Evolutionary conservation across 2,329 filamentous ascomycete species (phyloP).

Genomic region (Fusarium annulatum): DNA sequence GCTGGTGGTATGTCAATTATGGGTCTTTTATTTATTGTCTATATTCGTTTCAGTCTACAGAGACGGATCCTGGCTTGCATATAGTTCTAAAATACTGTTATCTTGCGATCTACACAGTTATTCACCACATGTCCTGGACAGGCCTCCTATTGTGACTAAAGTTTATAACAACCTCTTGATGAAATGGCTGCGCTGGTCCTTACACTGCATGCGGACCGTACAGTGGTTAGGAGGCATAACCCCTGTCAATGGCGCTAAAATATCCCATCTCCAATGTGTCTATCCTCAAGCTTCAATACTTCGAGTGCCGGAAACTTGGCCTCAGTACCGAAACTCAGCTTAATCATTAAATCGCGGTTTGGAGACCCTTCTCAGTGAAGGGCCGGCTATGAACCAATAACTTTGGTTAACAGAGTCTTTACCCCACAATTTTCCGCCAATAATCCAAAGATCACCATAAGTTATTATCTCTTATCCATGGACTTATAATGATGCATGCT

Average conservation of each 20-base stretch:
- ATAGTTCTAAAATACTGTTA: neutral
- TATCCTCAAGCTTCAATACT: no score
- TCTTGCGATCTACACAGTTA: neutral
- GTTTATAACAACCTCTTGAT: rapidly evolving
- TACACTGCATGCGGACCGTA: no score
- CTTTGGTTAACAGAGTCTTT: no score
- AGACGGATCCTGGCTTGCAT: neutral
- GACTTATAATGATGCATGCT: neutral
- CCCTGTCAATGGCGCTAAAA: rapidly evolving
- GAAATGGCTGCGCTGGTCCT: no score
- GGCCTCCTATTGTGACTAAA: rapidly evolving
- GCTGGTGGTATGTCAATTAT: constrained; percentile 29
- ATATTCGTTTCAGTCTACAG: constrained; percentile 18
- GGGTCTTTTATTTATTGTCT: constrained; percentile 23
- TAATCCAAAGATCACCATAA: neutral
- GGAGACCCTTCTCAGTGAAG: no score
- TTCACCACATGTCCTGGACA: rapidly evolving
- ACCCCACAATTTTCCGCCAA: neutral
- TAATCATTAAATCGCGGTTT: no score
- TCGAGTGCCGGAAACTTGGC: rapidly evolving
- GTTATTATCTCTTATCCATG: neutral
- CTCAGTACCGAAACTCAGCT: rapidly evolving
- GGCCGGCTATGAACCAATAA: neutral
- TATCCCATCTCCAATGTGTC: no score
- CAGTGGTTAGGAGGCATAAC: rapidly evolving